Evolutionary conservation across 1,139 yeast species (phyloP).

Genomic region (Suhomyces wounanorum): DNA sequence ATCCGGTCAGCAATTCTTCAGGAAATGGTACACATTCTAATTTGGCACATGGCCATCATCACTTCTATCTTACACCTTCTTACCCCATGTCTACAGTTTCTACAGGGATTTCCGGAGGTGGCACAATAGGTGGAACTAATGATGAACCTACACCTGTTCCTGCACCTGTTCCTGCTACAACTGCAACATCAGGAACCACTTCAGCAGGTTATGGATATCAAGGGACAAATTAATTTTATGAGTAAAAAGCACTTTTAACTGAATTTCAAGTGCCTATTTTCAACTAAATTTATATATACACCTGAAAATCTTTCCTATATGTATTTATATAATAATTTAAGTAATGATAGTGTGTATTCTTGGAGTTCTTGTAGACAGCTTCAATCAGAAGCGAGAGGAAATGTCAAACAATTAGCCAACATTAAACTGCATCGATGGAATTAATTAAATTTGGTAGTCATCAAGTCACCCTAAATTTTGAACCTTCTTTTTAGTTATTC

Average conservation of each 20-base stretch:
- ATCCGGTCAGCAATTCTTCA: conserved; percentile 2
- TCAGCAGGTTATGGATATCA: conserved; percentile 5
- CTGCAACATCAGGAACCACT: conserved; percentile 4
- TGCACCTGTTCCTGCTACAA: conserved; percentile 2
- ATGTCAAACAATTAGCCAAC: not conserved
- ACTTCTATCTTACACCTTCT: conserved; percentile 8
- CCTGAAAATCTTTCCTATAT: not conserved
- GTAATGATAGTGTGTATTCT: not conserved
- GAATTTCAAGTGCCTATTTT: not conserved
- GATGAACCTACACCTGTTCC: conserved; percentile 7
- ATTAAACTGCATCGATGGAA: not conserved
- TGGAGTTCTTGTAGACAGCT: not conserved
- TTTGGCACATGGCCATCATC: conserved; percentile 6
- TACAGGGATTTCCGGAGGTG: conserved; percentile 6
- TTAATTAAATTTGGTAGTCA: not conserved
- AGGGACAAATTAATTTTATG: conserved; percentile 1
- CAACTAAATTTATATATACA: not conserved
- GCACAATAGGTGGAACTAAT: not conserved
- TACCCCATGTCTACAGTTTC: conserved; percentile 9
- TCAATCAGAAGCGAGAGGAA: too few relatives aligned
- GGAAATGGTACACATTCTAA: not conserved
- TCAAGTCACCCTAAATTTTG: not conserved
- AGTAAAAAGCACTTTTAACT: not conserved
- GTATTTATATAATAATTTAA: not conserved
- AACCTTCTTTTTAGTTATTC: not conserved